phyloP scores from a whole-genome alignment of 75 land plant species.

The Pseudotsuga menziesii region DNA sequence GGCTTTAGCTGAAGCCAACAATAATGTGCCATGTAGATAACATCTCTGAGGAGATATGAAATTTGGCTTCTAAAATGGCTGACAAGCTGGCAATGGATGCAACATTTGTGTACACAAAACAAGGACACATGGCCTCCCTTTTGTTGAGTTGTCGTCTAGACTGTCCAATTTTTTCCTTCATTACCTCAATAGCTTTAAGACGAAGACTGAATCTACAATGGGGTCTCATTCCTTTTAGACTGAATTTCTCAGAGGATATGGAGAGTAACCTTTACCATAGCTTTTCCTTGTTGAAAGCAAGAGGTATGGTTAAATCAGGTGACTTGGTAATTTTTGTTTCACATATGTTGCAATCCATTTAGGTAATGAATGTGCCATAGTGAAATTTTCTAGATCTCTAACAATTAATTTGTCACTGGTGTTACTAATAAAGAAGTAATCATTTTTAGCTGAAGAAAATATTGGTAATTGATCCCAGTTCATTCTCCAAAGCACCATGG shows the following conservation, averaged over 20 bases:
- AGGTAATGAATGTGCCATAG: constrained; percentile 84
- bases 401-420: no score
- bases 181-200: constrained; percentile 58
- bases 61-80: constrained; percentile 94
- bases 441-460: no score
- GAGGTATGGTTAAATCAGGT: constrained; percentile 89
- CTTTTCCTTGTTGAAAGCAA: constrained; percentile 78
- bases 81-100: constrained; percentile 93
- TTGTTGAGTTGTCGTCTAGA: constrained; percentile 72
- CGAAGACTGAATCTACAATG: constrained; percentile 82
- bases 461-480: no score
- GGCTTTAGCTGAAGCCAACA: constrained; percentile 5
- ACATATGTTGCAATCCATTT: constrained; percentile 88
- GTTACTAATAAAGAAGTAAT: no score
- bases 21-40: constrained; percentile 42
- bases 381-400: not conserved
- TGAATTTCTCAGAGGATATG: constrained; percentile 86
- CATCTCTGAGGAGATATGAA: constrained; percentile 85
- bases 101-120: constrained; percentile 79
- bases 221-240: constrained; percentile 94
- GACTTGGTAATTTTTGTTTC: constrained; percentile 93
- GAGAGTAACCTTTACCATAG: constrained; percentile 85
- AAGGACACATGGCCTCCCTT: constrained; percentile 82
- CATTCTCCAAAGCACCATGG: no score
- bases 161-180: constrained; percentile 96